Evolutionary conservation across 2,329 filamentous ascomycete genomes (phyloP).

Genomic region (Leptoxyphium fumago): DNA sequence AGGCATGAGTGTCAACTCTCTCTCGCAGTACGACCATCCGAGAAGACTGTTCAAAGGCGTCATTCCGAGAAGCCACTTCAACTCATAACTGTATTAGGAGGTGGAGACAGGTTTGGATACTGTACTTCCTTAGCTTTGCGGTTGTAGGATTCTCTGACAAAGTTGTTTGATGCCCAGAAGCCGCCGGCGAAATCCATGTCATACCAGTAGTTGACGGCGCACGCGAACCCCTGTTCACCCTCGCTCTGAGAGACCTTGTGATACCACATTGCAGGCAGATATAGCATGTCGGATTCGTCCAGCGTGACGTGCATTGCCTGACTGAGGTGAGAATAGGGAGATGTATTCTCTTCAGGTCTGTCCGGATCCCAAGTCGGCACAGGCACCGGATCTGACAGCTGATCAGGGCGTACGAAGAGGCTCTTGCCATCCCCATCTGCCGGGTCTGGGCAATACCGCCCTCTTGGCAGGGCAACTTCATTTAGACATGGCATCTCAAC

Average conservation of each 20-base stretch:
- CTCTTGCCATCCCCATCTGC: conserved; percentile 7
- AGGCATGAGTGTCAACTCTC: too few relatives aligned
- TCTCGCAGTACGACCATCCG: too few relatives aligned
- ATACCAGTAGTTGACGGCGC: conserved; percentile 78
- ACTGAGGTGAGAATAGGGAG: conserved; percentile 45
- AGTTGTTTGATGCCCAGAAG: conserved; percentile 47
- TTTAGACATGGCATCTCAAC: conserved; percentile 54
- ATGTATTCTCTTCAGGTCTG: conserved; percentile 32
- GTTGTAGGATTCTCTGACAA: conserved; percentile 23
- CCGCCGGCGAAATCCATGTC: conserved; percentile 63
- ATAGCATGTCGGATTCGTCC: conserved; percentile 63
- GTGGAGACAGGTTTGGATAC: conserved; percentile 7
- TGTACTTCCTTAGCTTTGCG: conserved; percentile 5
- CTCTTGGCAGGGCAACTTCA: conserved; percentile 43
- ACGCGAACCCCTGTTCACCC: conserved; percentile 53
- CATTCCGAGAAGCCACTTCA: too few relatives aligned
- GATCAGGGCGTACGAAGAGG: conserved; percentile 20
- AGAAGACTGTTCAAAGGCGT: too few relatives aligned
- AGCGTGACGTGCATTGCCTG: conserved; percentile 53
- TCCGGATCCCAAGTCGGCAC: conserved; percentile 68
- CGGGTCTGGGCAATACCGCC: conserved; percentile 38
- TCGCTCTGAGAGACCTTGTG: conserved; percentile 67
- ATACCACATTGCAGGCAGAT: conserved; percentile 71
- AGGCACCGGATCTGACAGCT: conserved; percentile 38
- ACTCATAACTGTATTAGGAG: too few relatives aligned